A percentile compares a stretch with the other conserved stretches of the same genome.
Conservation (phyloP, 345 rosid genomes). For the Eucalyptus victrix region DNA sequence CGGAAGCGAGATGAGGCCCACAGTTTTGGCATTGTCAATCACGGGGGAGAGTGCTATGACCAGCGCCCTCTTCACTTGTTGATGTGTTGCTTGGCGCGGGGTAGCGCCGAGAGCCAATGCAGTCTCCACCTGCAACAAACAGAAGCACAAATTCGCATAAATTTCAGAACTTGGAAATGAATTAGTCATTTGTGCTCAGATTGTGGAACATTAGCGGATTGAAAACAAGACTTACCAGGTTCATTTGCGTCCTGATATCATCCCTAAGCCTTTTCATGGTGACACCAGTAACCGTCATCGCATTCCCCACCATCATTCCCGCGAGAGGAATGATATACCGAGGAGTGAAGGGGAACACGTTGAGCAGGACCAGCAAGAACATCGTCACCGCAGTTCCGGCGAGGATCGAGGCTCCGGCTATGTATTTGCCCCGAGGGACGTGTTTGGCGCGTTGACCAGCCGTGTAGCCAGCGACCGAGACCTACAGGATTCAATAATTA, state of each 20-base stretch:
- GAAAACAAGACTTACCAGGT: conserved; percentile 21
- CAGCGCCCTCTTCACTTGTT: conserved; percentile 71
- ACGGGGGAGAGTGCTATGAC: conserved; percentile 82
- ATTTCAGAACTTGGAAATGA: neutral
- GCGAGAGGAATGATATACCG: conserved; percentile 78
- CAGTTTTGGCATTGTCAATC: conserved; percentile 83
- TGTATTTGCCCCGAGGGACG: conserved; percentile 62
- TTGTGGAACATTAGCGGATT: neutral
- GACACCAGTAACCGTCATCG: conserved; percentile 92
- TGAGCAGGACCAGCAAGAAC: conserved; percentile 50
- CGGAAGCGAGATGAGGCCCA: conserved; percentile 80
- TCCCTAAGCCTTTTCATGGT: conserved; percentile 87
- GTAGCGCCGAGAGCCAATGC: conserved; percentile 90
- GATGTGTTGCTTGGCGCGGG: conserved; percentile 58
- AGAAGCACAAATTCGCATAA: neutral
- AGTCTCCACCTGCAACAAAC: conserved; percentile 54
- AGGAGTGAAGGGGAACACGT: conserved; percentile 90
- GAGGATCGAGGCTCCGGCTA: conserved; percentile 67
- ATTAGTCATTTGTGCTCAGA: neutral
- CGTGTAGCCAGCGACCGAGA: conserved; percentile 75
- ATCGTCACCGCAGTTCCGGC: conserved; percentile 59
- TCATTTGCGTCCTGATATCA: conserved; percentile 67
- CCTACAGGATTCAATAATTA: conserved; percentile 8
- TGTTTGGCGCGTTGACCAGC: conserved; percentile 81
- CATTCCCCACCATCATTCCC: conserved; percentile 96